phyloP scores from a whole-genome alignment of 495 filamentous ascomycete genomes.

The Xylaria scruposa region DNA sequence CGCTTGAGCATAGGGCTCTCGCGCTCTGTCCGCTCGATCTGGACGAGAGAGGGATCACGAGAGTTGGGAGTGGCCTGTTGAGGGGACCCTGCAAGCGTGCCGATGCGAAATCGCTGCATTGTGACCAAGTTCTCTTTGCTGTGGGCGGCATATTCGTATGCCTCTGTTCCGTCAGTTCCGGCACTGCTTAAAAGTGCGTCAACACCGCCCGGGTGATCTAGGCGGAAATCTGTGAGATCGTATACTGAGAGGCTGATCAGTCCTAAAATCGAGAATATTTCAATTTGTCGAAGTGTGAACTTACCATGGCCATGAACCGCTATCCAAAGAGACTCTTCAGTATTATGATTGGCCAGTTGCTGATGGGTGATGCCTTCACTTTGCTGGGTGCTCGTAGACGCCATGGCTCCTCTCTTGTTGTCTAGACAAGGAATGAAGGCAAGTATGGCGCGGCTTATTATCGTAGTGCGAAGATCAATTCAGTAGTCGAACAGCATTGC shows the following conservation, averaged over 20 bases:
- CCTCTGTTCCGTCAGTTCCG: not conserved
- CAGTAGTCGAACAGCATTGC: not conserved
- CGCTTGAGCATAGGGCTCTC: not conserved
- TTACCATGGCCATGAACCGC: conserved; percentile 1
- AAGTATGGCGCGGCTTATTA: not conserved
- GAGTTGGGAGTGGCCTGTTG: not conserved
- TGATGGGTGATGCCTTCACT: not conserved
- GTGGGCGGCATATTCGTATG: not conserved
- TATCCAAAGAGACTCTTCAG: not conserved
- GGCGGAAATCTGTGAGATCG: not conserved
- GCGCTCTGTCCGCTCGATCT: not conserved
- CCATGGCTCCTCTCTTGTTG: not conserved
- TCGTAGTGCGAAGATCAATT: not conserved
- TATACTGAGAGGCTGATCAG: not conserved
- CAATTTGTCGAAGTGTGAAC: not conserved
- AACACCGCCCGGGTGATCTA: not conserved
- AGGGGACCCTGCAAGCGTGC: not conserved
- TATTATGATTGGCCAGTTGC: not conserved
- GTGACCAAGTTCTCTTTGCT: not conserved
- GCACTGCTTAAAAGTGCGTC: not conserved
- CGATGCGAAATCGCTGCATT: not conserved
- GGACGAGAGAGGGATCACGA: not conserved
- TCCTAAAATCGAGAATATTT: not conserved
- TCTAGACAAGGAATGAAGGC: not conserved
- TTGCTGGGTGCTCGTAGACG: not conserved